Conservation (phyloP, 305 asterid genomes). For the Ajuga reptans region DNA sequence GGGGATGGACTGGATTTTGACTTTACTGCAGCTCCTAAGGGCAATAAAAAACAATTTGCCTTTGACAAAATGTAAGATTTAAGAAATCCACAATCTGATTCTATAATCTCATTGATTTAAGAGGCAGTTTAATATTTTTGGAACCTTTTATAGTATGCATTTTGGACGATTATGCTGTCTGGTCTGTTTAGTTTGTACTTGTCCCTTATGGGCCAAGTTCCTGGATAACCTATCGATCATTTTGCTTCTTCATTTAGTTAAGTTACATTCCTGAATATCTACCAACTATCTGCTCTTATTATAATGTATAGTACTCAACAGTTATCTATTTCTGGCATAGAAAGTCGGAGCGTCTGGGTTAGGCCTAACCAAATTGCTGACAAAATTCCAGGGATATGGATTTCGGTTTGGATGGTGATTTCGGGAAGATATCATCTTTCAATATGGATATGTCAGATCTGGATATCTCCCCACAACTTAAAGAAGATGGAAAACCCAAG, state of each 20-base stretch:
- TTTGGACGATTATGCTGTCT: constrained; percentile 6
- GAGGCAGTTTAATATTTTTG: constrained; percentile 4
- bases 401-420: constrained; percentile 66
- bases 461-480: constrained; percentile 58
- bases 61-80: constrained; percentile 53
- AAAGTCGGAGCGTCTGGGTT: not conserved
- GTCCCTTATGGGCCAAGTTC: constrained; percentile 14
- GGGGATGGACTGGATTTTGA: constrained; percentile 64
- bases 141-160: constrained; percentile 11
- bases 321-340: not conserved
- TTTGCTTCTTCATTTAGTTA: constrained; percentile 13
- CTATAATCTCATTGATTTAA: constrained; percentile 9
- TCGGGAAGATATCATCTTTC: constrained; percentile 67
- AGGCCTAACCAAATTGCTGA: constrained; percentile 22
- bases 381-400: constrained; percentile 66
- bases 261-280: constrained; percentile 10
- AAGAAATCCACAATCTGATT: constrained; percentile 20
- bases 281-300: constrained; percentile 13
- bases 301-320: not conserved
- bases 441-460: constrained; percentile 68
- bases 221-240: not conserved
- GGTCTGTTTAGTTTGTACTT: constrained; percentile 14
- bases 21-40: constrained; percentile 55
- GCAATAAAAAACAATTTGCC: constrained; percentile 53
- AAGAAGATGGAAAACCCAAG: constrained; percentile 41